Percentiles rank a stretch among this genome's conserved stretches.
phyloP scores from a whole-genome alignment of 2,329 filamentous ascomycete genomes.

The Teratosphaeria gauchensis region DNA sequence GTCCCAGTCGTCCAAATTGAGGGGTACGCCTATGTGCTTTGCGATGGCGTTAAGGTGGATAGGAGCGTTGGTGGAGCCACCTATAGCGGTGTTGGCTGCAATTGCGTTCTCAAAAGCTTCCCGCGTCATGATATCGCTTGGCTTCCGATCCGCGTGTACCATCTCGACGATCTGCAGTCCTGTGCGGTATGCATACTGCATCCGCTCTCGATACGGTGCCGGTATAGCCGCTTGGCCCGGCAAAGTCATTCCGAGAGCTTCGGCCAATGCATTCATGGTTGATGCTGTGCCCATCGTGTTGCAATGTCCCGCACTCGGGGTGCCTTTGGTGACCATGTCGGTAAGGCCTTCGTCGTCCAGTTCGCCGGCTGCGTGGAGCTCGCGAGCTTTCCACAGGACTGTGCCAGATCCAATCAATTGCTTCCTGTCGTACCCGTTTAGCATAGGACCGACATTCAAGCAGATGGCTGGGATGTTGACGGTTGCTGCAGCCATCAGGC shows the following conservation, averaged over 20 bases:
- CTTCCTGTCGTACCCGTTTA: slow-evolving; percentile 20
- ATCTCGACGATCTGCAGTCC: slow-evolving; percentile 24
- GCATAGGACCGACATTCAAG: slow-evolving; percentile 23
- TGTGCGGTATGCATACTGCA: slow-evolving; percentile 22
- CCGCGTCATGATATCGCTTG: slow-evolving; percentile 47
- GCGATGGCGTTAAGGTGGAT: slow-evolving; percentile 48
- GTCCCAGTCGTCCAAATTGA: slow-evolving; percentile 48
- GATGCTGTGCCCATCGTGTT: slow-evolving; percentile 25
- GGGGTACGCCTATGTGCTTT: slow-evolving; percentile 42
- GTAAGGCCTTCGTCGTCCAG: slow-evolving; percentile 19
- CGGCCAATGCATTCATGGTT: slow-evolving; percentile 24
- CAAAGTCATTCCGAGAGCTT: slow-evolving; percentile 23
- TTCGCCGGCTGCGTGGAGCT: slow-evolving; percentile 20
- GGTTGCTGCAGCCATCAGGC: slow-evolving; percentile 23
- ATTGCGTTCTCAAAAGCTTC: slow-evolving; percentile 49
- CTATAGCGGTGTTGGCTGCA: slow-evolving; percentile 45
- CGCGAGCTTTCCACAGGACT: slow-evolving; percentile 22
- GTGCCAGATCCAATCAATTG: slow-evolving; percentile 19
- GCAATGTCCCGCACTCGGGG: slow-evolving; percentile 21
- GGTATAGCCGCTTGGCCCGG: slow-evolving; percentile 21
- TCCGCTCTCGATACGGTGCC: slow-evolving; percentile 20
- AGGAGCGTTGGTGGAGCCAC: slow-evolving; percentile 48
- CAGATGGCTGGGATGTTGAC: slow-evolving; percentile 24
- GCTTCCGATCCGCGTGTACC: slow-evolving; percentile 25
- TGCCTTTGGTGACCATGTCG: slow-evolving; percentile 20